Base-by-base conservation (phyloP, 2,329 filamentous ascomycete genomes). In the Coniochaeta ligniaria region DNA sequence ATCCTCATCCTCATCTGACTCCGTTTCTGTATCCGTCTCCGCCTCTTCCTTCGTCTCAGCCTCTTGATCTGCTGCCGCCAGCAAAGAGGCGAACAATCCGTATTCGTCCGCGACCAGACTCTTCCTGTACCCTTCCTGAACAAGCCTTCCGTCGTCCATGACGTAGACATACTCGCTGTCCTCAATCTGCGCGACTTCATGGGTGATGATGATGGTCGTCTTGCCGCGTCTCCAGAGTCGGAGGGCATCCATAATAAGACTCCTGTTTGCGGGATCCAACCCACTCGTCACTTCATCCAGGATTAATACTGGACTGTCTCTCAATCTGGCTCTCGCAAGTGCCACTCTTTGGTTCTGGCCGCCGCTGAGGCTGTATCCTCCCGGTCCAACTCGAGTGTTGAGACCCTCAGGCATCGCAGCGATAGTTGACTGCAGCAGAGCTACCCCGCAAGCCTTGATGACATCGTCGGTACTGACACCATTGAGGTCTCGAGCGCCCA, bases 121-220 rank as follows among this genome's bases (percentile, higher is more conserved):
- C 50, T 76, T 76, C 26, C 84, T 81, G 62, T 84, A 83, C 0
- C 92, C 94, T 66, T 89, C 78, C 66, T 92, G 85, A 0, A 89
- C 81, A 0, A 96, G 77, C 0, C 70, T 71, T 0, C 90, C 89
- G 12, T 85, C 75, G 35, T 94, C 88, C 70, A 98, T 76, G 12
- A 96, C 82, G 65, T 93, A 96, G 0, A 96, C 82, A 63, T 88
- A 93, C 64, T 98, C 92, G 0, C 86, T 72, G 0, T 84, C 75
- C 5, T 76, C 72, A 11, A 98, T 94, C 65, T 94, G 89, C 0
- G 85, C 82, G 35, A 95, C 83, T 64, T 98, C 92, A 68, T 98
- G 94, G 0, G 95, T 97, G 67, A 98, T 94, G 65, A 98, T 85
- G 58, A 98, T 90, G 0, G 94, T 98, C 0, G 93, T 97, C 71